Conservation (phyloP, 805 yeast species). For the Maudiozyma serrabonitensis region DNA sequence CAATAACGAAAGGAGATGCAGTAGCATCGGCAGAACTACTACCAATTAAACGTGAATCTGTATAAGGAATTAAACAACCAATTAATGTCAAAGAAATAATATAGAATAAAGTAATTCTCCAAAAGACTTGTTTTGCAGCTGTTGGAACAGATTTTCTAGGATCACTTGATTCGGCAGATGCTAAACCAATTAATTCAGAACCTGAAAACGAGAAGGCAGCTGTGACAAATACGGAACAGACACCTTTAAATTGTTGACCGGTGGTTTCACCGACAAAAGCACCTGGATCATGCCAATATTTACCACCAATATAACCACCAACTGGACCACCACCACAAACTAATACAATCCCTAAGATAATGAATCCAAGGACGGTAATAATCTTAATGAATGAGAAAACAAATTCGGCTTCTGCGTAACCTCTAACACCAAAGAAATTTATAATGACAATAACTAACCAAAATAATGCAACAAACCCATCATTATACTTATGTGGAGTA, state of each 20-base stretch:
- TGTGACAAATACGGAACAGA: constrained; percentile 61
- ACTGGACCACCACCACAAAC: constrained; percentile 47
- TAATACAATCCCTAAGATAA: constrained; percentile 38
- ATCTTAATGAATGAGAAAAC: constrained; percentile 40
- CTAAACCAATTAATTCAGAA: constrained; percentile 42
- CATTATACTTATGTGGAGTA: constrained; percentile 36
- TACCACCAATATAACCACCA: constrained; percentile 40
- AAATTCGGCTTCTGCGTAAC: constrained; percentile 48
- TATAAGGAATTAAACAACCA: constrained; percentile 40
- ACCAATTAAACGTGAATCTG: constrained; percentile 36
- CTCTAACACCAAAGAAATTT: constrained; percentile 45
- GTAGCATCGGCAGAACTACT: constrained; percentile 46
- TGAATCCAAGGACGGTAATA: constrained; percentile 39
- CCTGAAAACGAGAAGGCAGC: constrained; percentile 59
- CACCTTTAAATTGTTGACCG: constrained; percentile 43
- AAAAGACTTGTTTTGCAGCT: constrained; percentile 47
- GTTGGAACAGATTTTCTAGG: constrained; percentile 41
- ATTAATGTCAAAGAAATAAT: constrained; percentile 36
- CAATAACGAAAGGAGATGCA: constrained; percentile 74
- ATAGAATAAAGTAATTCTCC: constrained; percentile 44
- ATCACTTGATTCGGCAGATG: constrained; percentile 40
- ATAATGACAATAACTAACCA: constrained; percentile 39
- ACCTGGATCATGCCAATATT: constrained; percentile 47
- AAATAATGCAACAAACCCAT: constrained; percentile 41
- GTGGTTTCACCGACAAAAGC: constrained; percentile 41